These are phyloP conservation scores for Chlorella sp. DNA, from an alignment of 139 green algal species.

Conservation along the genomic window DNA sequence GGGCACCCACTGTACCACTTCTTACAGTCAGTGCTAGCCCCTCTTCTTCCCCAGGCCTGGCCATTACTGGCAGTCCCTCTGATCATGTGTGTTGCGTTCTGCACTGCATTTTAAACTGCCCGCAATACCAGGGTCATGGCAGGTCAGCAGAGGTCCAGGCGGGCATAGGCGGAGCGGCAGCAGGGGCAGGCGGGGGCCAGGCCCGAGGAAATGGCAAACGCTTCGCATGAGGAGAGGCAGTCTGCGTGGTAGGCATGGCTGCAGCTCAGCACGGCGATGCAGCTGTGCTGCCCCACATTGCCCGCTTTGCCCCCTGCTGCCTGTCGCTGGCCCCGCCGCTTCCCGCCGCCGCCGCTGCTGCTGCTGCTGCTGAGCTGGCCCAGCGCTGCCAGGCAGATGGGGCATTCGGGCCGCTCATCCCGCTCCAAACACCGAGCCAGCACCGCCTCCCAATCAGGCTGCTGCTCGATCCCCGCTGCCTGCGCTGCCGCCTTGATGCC, in stretches of 20 bases:
- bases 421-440: constrained; percentile 36
- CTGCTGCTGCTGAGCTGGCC: neutral
- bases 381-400: constrained; percentile 69
- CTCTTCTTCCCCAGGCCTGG: too few species aligned
- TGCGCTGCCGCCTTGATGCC: neutral
- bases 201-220: constrained; percentile 59
- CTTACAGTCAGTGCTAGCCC: too few species aligned
- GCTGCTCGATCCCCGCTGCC: neutral
- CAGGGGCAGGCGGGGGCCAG: constrained; percentile 54
- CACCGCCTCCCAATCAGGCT: constrained; percentile 59
- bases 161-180: constrained; percentile 56
- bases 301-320: neutral
- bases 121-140: neutral
- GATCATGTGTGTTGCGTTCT: too few species aligned
- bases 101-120: too few species aligned
- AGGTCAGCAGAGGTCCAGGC: constrained; percentile 26
- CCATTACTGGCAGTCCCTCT: too few species aligned
- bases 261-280: constrained; percentile 71
- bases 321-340: neutral
- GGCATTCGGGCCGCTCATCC: constrained; percentile 60
- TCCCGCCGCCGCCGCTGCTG: neutral
- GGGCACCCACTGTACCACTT: too few species aligned
- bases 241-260: constrained; percentile 71
- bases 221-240: constrained; percentile 72
- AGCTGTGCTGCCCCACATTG: neutral